Conservation (phyloP, 2,329 filamentous ascomycete genomes). For the Neopestalotiopsis sp. region DNA sequence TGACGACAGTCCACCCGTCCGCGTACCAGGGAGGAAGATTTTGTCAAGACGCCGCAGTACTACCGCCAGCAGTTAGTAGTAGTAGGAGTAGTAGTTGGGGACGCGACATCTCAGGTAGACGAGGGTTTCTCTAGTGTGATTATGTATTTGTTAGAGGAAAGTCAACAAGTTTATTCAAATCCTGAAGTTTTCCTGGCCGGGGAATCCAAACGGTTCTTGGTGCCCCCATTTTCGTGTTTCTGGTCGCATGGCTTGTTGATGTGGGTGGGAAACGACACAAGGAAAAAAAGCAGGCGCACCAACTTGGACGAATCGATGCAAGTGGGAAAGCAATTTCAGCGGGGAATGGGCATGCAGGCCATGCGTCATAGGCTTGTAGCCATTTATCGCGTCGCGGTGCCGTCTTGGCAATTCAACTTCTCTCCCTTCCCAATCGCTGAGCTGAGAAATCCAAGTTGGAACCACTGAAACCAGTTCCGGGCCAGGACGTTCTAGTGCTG, state of each 20-base stretch:
- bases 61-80: neutral
- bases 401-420: neutral
- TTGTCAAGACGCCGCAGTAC: neutral
- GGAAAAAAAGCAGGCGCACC: neutral
- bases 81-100: neutral
- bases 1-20: slow-evolving; percentile 11
- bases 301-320: slow-evolving; percentile 2
- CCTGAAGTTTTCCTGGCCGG: neutral
- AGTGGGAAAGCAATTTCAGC: slow-evolving; percentile 17
- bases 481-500: neutral
- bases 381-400: slow-evolving; percentile 8
- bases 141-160: neutral
- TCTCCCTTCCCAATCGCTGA: neutral
- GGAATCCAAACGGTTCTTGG: neutral
- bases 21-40: neutral
- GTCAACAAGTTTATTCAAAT: neutral
- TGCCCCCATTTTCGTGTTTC: neutral
- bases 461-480: neutral
- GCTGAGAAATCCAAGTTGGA: neutral
- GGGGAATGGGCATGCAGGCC: slow-evolving; percentile 11
- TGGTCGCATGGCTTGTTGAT: slow-evolving; percentile 7
- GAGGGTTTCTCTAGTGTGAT: neutral
- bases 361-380: slow-evolving; percentile 14
- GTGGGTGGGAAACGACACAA: neutral
- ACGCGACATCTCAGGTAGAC: neutral